These are phyloP conservation scores for Oldenlandia corymbosa DNA, from an alignment of 257 asterid genomes.

Conservation along the genomic window DNA sequence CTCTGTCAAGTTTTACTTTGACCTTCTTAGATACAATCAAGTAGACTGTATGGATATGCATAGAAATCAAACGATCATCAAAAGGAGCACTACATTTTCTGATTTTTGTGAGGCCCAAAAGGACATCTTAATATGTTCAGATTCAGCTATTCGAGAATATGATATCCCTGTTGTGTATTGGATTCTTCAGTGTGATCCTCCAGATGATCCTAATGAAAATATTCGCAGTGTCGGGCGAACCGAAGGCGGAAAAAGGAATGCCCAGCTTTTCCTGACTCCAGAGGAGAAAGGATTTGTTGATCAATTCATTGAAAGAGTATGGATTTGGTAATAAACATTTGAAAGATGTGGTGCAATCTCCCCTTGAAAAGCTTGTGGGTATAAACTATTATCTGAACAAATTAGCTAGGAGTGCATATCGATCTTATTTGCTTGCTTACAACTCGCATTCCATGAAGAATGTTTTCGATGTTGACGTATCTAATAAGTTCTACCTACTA, in stretches of 20 bases:
- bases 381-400: constrained; percentile 67
- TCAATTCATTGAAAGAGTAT: constrained; percentile 76
- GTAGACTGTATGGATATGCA: constrained; percentile 72
- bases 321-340: constrained; percentile 69
- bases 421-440: constrained; percentile 77
- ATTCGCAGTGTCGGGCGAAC: constrained; percentile 95
- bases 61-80: constrained; percentile 93
- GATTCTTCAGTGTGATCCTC: constrained; percentile 98
- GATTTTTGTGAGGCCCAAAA: constrained; percentile 75
- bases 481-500: too few relatives aligned
- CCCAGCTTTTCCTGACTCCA: constrained; percentile 85
- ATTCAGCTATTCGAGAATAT: constrained; percentile 97
- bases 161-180: constrained; percentile 99
- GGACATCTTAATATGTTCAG: constrained; percentile 86
- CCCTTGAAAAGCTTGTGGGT: constrained; percentile 65
- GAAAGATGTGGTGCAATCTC: constrained; percentile 72
- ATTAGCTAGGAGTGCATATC: constrained; percentile 91
- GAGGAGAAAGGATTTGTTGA: constrained; percentile 73
- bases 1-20: constrained; percentile 83
- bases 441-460: constrained; percentile 94
- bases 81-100: constrained; percentile 72
- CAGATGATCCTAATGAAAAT: constrained; percentile 96
- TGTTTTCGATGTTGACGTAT: constrained; percentile 74
- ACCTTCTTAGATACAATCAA: constrained; percentile 67
- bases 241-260: constrained; percentile 92